Evolutionary conservation across 2,329 filamentous ascomycete genomes (phyloP).

Genomic region (Macrophomina tecta): DNA sequence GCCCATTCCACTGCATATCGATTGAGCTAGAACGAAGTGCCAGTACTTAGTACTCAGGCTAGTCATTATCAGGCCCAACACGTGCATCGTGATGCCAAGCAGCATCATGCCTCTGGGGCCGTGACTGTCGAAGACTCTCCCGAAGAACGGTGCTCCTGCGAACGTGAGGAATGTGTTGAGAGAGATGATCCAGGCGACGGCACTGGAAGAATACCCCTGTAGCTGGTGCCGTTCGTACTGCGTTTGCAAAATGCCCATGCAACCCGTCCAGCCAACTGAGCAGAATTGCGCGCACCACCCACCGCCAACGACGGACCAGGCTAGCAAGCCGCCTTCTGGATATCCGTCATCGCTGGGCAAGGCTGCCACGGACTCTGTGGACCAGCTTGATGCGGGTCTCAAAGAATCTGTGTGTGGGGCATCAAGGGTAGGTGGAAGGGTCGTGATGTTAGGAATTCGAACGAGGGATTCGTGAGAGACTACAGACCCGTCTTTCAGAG

Average conservation of each 20-base stretch:
- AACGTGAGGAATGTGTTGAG: conserved; percentile 55
- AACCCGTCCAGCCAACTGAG: conserved; percentile 49
- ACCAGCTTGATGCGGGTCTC: neutral
- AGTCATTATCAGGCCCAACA: conserved; percentile 51
- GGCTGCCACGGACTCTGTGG: neutral
- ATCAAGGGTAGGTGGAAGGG: neutral
- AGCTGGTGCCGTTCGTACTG: conserved; percentile 51
- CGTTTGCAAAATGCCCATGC: conserved; percentile 53
- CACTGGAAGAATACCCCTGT: conserved; percentile 37
- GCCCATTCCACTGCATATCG: conserved; percentile 52
- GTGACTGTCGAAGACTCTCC: conserved; percentile 66
- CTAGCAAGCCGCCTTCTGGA: conserved; percentile 39
- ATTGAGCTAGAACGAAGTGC: conserved; percentile 55
- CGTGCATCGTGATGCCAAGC: conserved; percentile 41
- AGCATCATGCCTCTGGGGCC: conserved; percentile 58
- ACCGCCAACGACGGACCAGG: conserved; percentile 46
- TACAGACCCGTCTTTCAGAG: neutral
- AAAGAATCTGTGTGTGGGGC: neutral
- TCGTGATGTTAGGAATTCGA: neutral
- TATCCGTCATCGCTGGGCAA: neutral
- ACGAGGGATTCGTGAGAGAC: neutral
- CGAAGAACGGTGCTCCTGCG: conserved; percentile 63
- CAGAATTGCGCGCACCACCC: conserved; percentile 47
- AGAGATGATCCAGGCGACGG: conserved; percentile 52
- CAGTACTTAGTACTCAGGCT: conserved; percentile 49